phyloP scores from a whole-genome alignment of 345 rosid species.

The Turritis glabra region DNA sequence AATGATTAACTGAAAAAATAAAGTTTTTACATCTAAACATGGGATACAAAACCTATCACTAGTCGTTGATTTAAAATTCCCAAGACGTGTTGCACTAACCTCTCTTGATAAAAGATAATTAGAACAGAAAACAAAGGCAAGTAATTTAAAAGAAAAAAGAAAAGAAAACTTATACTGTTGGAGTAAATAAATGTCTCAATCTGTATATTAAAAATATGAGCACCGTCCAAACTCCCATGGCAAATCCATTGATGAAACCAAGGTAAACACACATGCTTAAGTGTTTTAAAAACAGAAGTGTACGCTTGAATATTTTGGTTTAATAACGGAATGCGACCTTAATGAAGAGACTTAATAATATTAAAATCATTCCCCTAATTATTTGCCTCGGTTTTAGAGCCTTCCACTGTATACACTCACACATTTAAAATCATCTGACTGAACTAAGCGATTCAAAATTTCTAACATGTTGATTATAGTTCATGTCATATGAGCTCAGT shows the following conservation, averaged over 20 bases:
- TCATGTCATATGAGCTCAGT: neutral
- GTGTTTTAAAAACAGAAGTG: constrained; percentile 6
- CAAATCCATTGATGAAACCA: constrained; percentile 35
- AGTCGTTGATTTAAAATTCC: neutral
- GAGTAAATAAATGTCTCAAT: neutral
- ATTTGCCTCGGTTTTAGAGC: constrained; percentile 15
- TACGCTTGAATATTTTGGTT: neutral
- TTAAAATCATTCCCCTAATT: constrained; percentile 33
- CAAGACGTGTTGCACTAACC: neutral
- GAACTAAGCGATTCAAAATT: constrained; percentile 5
- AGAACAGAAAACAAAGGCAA: too few relatives aligned
- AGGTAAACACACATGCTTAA: constrained; percentile 38
- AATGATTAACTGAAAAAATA: neutral
- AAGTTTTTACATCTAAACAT: neutral
- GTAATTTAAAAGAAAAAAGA: too few relatives aligned
- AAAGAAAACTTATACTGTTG: neutral
- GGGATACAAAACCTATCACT: neutral
- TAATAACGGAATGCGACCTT: neutral
- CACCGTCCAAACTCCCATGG: constrained; percentile 36
- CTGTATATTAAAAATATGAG: neutral
- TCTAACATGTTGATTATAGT: constrained; percentile 20
- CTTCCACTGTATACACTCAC: constrained; percentile 1
- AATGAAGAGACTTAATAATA: constrained; percentile 18
- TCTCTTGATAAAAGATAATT: neutral
- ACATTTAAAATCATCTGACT: constrained; percentile 10